Base-by-base conservation (phyloP, 306 rosid species). In the Sicyos baderoa region DNA sequence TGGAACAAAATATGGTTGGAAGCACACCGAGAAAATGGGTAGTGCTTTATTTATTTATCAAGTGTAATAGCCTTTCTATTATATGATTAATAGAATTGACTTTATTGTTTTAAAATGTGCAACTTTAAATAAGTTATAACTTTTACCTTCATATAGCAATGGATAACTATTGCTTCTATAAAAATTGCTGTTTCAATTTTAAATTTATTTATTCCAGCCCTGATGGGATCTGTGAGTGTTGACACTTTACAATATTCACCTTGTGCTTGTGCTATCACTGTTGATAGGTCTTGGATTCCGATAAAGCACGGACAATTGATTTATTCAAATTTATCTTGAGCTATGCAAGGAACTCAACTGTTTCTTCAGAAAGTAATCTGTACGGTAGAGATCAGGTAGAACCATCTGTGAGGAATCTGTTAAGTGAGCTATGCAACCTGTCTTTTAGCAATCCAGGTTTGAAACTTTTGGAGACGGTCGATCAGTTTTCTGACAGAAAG, bases 261-360 rank as follows among this genome's bases (percentile, higher is more conserved):
- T 48, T 22, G 18, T 70, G 61, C 35, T 58, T 54, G 27, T 60
- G 23, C 37, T 56, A 47, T 22, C 19, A 47, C 25, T 32, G n/a
- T 52, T 51, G 61, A 64, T 62, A 89, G 99, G 87, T 74, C 50
- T 65, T 76, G 74, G 94, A 85, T 44, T 67, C 82, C 74, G 82
- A 85, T 79, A 80, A 76, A 80, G 88, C 95, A 52, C 79, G 75
- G 73, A 85, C 77, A n/a, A 86, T 84, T 82, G 99, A 93, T 86
- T 79, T 93, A 80, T 90, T 93, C 94, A 93, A 82, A 79, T 88
- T 72, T 82, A 57, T 93, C 79, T 81, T 90, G 80, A 86, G 97
- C 81, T 88, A 85, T 77, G 89, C 88, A 17, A 86, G 91, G 82
- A 82, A 69, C 68, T 76, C 79, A 49, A 59, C 68, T 56, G 70